Conservation (phyloP, 1,139 yeast genomes). For the Scheffersomyces parashehatae region DNA sequence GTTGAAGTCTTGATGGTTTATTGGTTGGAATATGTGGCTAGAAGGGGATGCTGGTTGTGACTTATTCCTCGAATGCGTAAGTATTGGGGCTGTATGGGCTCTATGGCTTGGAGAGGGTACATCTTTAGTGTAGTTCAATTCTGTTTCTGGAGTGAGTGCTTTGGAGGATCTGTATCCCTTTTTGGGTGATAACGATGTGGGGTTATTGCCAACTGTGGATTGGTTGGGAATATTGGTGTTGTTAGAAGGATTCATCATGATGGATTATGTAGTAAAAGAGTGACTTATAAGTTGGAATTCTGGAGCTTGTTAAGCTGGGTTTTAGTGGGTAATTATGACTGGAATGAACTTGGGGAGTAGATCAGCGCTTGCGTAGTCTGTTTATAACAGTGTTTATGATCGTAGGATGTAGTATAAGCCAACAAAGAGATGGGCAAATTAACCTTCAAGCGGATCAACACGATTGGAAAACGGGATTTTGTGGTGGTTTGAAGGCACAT, state of each 20-base stretch:
- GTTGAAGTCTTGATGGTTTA: slow-evolving; percentile 14
- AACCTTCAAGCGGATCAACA: too few species aligned
- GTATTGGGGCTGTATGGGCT: slow-evolving; percentile 4
- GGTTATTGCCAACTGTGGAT: slow-evolving; percentile 7
- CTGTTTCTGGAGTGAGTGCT: background rate
- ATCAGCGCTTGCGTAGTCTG: too few species aligned
- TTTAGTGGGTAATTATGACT: too few species aligned
- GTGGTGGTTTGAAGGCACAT: too few species aligned
- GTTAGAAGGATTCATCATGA: slow-evolving; percentile 2
- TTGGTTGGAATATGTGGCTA: slow-evolving; percentile 14
- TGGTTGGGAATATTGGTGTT: slow-evolving; percentile 1
- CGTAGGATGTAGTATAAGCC: too few species aligned
- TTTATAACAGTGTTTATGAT: too few species aligned
- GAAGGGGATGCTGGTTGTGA: slow-evolving; percentile 14
- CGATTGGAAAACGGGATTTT: too few species aligned
- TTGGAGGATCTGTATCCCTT: background rate
- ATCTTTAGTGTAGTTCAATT: background rate
- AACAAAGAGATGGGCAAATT: too few species aligned
- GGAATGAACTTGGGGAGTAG: too few species aligned
- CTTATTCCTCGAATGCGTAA: slow-evolving; percentile 14
- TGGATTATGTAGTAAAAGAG: slow-evolving; percentile 4
- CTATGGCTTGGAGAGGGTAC: slow-evolving; percentile 1
- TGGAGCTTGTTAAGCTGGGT: background rate
- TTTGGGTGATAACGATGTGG: slow-evolving; percentile 2
- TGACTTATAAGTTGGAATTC: slow-evolving; percentile 10